Conservation (phyloP, 805 yeast species). For the Schwanniomyces sp. region DNA sequence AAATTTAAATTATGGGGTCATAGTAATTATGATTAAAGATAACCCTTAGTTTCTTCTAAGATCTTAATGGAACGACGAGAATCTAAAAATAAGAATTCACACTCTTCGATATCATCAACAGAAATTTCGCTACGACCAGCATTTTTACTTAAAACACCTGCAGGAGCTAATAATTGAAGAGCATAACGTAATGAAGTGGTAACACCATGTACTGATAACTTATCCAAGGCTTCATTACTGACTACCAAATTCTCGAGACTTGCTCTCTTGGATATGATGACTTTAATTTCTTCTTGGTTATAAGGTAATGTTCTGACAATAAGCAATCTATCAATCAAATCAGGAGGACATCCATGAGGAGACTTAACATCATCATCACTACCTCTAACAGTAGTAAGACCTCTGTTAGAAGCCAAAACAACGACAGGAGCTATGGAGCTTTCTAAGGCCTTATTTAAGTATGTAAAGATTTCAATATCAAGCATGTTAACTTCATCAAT, state of each 20-base stretch:
- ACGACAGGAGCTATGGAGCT: slow-evolving; percentile 91
- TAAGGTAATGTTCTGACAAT: slow-evolving; percentile 94
- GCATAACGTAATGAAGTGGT: slow-evolving; percentile 87
- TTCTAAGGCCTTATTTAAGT: slow-evolving; percentile 91
- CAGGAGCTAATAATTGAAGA: slow-evolving; percentile 85
- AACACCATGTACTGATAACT: slow-evolving; percentile 71
- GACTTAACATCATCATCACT: slow-evolving; percentile 77
- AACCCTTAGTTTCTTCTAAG: slow-evolving; percentile 49
- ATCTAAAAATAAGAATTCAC: slow-evolving; percentile 80
- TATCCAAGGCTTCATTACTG: slow-evolving; percentile 66
- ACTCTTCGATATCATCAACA: slow-evolving; percentile 77
- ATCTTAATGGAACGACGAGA: slow-evolving; percentile 77
- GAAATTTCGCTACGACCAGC: slow-evolving; percentile 68
- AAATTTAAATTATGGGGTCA: not conserved
- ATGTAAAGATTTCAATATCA: slow-evolving; percentile 94
- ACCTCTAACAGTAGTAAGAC: slow-evolving; percentile 88
- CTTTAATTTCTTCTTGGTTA: slow-evolving; percentile 73
- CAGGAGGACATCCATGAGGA: slow-evolving; percentile 97
- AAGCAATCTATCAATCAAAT: slow-evolving; percentile 84
- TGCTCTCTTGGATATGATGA: slow-evolving; percentile 82
- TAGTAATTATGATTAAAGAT: slow-evolving; percentile 21
- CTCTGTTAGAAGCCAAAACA: slow-evolving; percentile 93
- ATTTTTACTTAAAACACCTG: slow-evolving; percentile 77
- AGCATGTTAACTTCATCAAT: slow-evolving; percentile 99
- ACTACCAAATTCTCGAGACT: slow-evolving; percentile 71